phyloP scores from a whole-genome alignment of 2,329 filamentous ascomycete species.

The Microascus cirrosus region DNA sequence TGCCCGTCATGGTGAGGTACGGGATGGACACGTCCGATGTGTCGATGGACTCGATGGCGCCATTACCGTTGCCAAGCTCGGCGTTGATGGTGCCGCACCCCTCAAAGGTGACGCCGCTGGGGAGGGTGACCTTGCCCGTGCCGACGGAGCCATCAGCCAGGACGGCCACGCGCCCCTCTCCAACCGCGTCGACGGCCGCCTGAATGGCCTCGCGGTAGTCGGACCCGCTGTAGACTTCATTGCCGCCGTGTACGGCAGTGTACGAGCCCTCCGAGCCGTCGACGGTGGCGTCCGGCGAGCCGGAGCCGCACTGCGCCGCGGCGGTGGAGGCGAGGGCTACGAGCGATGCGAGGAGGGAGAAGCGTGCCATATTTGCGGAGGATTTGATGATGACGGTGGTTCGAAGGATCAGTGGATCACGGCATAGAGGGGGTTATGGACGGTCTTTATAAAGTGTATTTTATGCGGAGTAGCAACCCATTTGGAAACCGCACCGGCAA shows the following conservation, averaged over 20 bases:
- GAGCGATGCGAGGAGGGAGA: constrained; percentile 19
- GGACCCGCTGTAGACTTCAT: constrained; percentile 35
- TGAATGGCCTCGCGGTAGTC: constrained; percentile 45
- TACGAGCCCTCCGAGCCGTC: constrained; percentile 33
- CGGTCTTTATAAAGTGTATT: background rate
- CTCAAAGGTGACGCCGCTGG: constrained; percentile 44
- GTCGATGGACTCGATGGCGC: constrained; percentile 40
- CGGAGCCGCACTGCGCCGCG: constrained; percentile 34
- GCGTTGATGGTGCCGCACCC: constrained; percentile 46
- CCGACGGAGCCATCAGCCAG: constrained; percentile 44
- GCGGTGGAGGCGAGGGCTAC: constrained; percentile 27
- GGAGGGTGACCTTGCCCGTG: constrained; percentile 36
- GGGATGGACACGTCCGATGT: constrained; percentile 39
- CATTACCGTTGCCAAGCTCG: constrained; percentile 26
- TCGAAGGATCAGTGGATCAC: background rate
- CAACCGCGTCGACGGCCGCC: constrained; percentile 38
- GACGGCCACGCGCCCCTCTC: constrained; percentile 38
- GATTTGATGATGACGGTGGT: background rate
- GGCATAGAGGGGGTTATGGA: background rate
- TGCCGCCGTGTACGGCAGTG: constrained; percentile 29
- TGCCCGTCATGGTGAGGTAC: constrained; percentile 45
- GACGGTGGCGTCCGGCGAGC: constrained; percentile 31
- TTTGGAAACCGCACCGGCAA: background rate
- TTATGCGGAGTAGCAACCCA: background rate
- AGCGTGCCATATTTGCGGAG: background rate